Evolutionary conservation across 2,329 filamentous ascomycete genomes (phyloP).

Genomic region (Botrytis porri): DNA sequence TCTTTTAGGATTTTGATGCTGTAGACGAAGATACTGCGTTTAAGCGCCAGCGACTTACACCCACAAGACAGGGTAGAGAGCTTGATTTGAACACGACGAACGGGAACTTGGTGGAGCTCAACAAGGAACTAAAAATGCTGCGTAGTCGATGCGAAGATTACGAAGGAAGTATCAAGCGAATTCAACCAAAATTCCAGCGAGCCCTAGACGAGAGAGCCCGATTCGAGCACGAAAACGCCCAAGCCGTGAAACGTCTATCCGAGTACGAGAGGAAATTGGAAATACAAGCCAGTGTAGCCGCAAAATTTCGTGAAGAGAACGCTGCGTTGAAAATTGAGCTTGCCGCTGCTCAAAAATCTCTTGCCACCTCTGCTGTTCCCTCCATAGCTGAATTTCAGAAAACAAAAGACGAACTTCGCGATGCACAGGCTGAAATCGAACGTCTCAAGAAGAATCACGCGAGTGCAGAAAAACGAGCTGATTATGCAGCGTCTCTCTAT

Average conservation of each 20-base stretch:
- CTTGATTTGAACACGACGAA: slow-evolving; percentile 20
- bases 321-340: slow-evolving; percentile 34
- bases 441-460: slow-evolving; percentile 26
- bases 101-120: slow-evolving; percentile 41
- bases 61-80: slow-evolving; percentile 8
- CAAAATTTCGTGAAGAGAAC: slow-evolving; percentile 33
- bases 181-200: slow-evolving; percentile 48
- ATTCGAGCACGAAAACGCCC: slow-evolving; percentile 43
- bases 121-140: slow-evolving; percentile 44
- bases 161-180: slow-evolving; percentile 44
- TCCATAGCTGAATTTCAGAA: slow-evolving; percentile 43
- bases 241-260: slow-evolving; percentile 20
- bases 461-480: slow-evolving; percentile 30
- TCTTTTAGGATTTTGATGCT: slow-evolving; percentile 15
- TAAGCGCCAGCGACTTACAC: slow-evolving; percentile 17
- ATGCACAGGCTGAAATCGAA: slow-evolving; percentile 27
- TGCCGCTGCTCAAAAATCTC: slow-evolving; percentile 19
- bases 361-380: slow-evolving; percentile 39
- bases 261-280: slow-evolving; percentile 28
- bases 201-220: slow-evolving; percentile 54
- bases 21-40: not conserved
- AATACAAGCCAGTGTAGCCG: slow-evolving; percentile 23
- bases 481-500: slow-evolving; percentile 35
- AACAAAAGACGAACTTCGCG: slow-evolving; percentile 40
- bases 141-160: slow-evolving; percentile 48